Base-by-base conservation (phyloP, 768 basidiomycete species). In the Leucogyrophana mollusca region DNA sequence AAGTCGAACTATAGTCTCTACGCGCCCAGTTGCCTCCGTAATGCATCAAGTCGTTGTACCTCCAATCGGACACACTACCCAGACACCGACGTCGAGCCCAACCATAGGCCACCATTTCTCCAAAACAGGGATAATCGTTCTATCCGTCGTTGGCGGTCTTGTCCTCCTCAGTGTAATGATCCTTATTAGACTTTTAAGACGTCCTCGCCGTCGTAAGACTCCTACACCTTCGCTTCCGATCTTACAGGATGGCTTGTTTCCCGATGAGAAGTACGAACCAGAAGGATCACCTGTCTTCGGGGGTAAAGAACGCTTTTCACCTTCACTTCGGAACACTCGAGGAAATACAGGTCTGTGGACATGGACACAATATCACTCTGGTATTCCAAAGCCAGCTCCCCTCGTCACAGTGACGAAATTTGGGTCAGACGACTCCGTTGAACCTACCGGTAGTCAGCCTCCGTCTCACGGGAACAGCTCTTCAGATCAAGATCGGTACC, bases 191-290 rank as follows among this genome's bases (percentile, higher is more conserved):
- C 58, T 78, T 49, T 74, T 74, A 42, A 64, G 64, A 46, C 75
- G 76, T 22, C 83, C 80, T 18, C 69, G 67, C 16, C 73, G 73
- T 32, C 76, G 73, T 38, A 68, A 66, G n/a, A 78, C 73, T 16
- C 85, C 80, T 5, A 82, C 73, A n/a, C 87, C 85, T 3, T 90
- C 87, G 23, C 71, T 85, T n/a, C 87, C 87, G 0, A 83, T 87
- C 38, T 68, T 85, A 10, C 80, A 84, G 47, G 80, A 85, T 32
- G 68, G 65, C 10, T 76, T 72, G 49, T 61, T 72, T 10, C 75
- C 78, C 20, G 71, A 74, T 34, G 70, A 80, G 33, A 64, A 62
- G 38, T 71, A 66, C 46, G 65, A 70, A 27, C 58, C 69, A 7
- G 78, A 82, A 45, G 82, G 82, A 20, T 88, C 87, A 2, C 85